A percentile compares a stretch with the other conserved stretches of the same genome.
phyloP scores from a whole-genome alignment of 2,329 filamentous ascomycete genomes.

The Dissoconium aciculare region DNA sequence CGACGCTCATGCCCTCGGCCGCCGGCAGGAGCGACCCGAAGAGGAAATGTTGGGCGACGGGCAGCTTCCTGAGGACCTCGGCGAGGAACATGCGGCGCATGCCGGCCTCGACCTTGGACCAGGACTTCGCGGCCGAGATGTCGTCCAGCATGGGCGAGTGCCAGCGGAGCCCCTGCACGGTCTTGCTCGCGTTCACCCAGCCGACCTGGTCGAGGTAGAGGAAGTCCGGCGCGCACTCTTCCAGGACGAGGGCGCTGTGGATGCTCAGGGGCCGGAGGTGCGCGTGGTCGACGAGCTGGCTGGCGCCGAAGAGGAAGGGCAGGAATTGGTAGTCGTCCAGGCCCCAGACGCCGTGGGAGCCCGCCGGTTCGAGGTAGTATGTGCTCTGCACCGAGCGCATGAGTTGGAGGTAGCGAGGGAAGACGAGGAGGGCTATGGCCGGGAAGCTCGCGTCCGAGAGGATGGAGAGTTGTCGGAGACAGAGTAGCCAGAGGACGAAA shows the following conservation, averaged over 20 bases:
- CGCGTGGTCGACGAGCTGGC: conserved; percentile 50
- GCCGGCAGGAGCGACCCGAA: conserved; percentile 79
- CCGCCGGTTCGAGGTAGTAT: conserved; percentile 81
- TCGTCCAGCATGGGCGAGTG: conserved; percentile 98
- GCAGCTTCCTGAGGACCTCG: conserved; percentile 82
- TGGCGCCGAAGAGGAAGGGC: conserved; percentile 36
- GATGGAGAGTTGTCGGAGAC: conserved; percentile 63
- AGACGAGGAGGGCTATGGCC: conserved; percentile 60
- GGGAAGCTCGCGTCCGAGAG: conserved; percentile 54
- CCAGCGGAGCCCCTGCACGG: conserved; percentile 85
- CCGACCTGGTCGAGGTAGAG: conserved; percentile 84
- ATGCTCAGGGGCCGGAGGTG: conserved; percentile 44
- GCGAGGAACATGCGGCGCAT: conserved; percentile 96
- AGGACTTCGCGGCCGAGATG: conserved; percentile 77
- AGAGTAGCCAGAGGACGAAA: conserved; percentile 93
- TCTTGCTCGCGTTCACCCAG: conserved; percentile 95
- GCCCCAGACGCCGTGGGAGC: conserved; percentile 39
- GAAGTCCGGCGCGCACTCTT: conserved; percentile 71
- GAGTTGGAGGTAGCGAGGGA: conserved; percentile 64
- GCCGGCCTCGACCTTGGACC: conserved; percentile 82
- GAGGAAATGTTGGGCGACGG: conserved; percentile 97
- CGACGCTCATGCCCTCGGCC: conserved; percentile 62
- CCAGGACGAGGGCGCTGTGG: conserved; percentile 73
- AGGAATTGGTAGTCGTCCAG: conserved; percentile 41
- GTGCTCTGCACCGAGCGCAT: conserved; percentile 82